Conservation (phyloP, 805 yeast species). For the Starmerella tilneyi region DNA sequence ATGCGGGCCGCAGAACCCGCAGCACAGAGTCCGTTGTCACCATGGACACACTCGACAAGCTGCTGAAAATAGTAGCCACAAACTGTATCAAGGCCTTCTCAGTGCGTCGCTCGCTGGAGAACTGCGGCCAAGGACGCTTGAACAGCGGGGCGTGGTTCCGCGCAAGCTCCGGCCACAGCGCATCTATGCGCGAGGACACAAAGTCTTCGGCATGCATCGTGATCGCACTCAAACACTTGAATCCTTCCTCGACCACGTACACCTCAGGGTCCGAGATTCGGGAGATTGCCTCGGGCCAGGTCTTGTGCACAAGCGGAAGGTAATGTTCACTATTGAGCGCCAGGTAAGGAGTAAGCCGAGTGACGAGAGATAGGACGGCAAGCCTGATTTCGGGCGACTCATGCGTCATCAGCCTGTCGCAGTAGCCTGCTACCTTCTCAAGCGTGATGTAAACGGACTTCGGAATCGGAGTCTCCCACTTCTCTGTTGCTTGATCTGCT, state of each 20-base stretch:
- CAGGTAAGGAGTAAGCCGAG: conserved; percentile 41
- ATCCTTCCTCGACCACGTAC: conserved; percentile 28
- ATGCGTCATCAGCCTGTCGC: conserved; percentile 60
- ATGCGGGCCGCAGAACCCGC: conserved; percentile 13
- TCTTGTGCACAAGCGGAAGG: conserved; percentile 42
- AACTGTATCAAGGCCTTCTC: conserved; percentile 8
- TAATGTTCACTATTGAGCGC: conserved; percentile 40
- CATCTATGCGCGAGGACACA: conserved; percentile 30
- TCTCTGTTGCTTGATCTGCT: conserved; percentile 31
- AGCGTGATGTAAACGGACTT: conserved; percentile 47
- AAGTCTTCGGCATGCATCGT: conserved; percentile 30
- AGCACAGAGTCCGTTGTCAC: conserved; percentile 13
- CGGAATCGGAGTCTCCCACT: conserved; percentile 65
- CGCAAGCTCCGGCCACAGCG: conserved; percentile 20
- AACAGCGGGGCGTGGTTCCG: conserved; percentile 1
- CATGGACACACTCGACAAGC: conserved; percentile 11
- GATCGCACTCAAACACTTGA: conserved; percentile 27
- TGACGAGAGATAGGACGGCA: conserved; percentile 45
- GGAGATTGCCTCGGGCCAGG: conserved; percentile 41
- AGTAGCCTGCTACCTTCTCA: conserved; percentile 54
- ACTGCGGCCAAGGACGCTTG: conserved; percentile 21
- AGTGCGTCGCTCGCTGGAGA: conserved; percentile 16
- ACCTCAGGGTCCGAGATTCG: conserved; percentile 30
- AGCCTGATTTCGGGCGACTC: conserved; percentile 47
- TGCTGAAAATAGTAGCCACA: conserved; percentile 4